Evolutionary conservation across 768 basidiomycete genomes (phyloP).

Genomic region (Rubroboletus pulcherrimus): DNA sequence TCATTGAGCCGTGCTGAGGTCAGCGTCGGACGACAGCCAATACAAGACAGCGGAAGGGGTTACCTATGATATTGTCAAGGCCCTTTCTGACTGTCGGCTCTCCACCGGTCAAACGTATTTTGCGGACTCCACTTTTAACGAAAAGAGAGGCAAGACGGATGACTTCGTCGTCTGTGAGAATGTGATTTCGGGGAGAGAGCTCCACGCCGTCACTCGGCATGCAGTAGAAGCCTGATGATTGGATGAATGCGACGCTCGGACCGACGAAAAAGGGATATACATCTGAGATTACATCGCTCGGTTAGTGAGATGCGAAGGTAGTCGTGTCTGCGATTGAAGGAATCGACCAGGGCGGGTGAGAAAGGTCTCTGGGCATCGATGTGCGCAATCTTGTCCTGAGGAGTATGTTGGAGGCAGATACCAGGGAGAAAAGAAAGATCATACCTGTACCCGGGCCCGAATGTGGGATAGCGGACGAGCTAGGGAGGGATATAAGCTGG

Average conservation of each 20-base stretch:
- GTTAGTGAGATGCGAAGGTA: constrained; percentile 89
- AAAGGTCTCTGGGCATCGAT: constrained; percentile 48
- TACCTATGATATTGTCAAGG: constrained; percentile 65
- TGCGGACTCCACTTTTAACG: constrained; percentile 77
- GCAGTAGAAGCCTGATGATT: constrained; percentile 73
- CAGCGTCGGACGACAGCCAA: constrained; percentile 4
- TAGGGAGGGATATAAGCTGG: background rate
- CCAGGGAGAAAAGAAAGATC: background rate
- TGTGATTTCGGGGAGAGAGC: constrained; percentile 62
- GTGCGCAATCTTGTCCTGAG: constrained; percentile 52
- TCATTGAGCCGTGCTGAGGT: constrained; percentile 54
- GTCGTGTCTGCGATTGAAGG: constrained; percentile 66
- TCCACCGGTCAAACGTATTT: constrained; percentile 85
- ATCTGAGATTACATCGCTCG: constrained; percentile 84
- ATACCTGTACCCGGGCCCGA: constrained; percentile 23
- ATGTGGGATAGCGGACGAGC: constrained; percentile 12
- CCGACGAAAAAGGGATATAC: constrained; percentile 35
- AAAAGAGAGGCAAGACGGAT: constrained; percentile 72
- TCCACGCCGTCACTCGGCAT: constrained; percentile 83
- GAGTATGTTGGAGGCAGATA: background rate
- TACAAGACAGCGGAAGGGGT: constrained; percentile 13
- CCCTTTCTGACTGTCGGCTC: constrained; percentile 84
- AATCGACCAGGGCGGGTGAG: constrained; percentile 58
- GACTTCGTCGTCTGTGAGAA: constrained; percentile 75
- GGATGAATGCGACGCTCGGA: background rate